Base-by-base conservation (phyloP, 805 yeast genomes). In the Wickerhamomyces canadensis region DNA sequence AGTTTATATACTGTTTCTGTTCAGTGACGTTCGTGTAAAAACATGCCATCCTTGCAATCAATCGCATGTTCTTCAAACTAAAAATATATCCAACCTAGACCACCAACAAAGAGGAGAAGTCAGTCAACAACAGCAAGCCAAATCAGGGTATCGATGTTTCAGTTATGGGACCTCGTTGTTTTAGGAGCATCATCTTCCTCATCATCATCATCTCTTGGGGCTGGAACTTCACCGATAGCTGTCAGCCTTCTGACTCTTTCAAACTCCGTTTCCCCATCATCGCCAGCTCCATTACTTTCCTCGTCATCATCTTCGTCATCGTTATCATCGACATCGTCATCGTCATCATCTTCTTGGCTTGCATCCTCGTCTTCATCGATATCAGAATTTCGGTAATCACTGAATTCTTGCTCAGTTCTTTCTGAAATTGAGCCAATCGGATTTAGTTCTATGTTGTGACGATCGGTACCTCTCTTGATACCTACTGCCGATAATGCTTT, bases 171-270 rank as follows among this genome's bases (percentile, higher is more conserved):
- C 8, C 14, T 15, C 14, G 35, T 18, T 5, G 42, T 59, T 18
- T n/a, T 21, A 10, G 23, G 10, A 21, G 23, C 10, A 7, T 7
- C 7, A 19, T 65, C 72, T 47, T 75, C 80, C 38, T 75, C 80
- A 48, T 74, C 77, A 34, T 66, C 69, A 13, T 61, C 63, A 34
- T 62, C 55, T 41, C 72, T 63, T 21, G 63, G 58, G 4, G 62
- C 65, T 7, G 60, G 50, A 17, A 58, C 54, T 32, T 60, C 57
- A 3, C 81, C 80, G 42, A 76, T 58, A 0, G 81, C 81, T 5
- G 74, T 72, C 38, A 83, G 57, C 41, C 89, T 68, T 49, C 89
- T 71, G 27, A 66, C 64, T 39, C 74, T 70, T 55, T 83, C 89
- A 18, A 78, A 75, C n/a, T 68, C 80, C 0, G 87, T 80, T 54